Evolutionary conservation across 73 alveolate species (phyloP), one percentile per base, ranked within the genome.

Genomic region (Breviolum minutum): DNA sequence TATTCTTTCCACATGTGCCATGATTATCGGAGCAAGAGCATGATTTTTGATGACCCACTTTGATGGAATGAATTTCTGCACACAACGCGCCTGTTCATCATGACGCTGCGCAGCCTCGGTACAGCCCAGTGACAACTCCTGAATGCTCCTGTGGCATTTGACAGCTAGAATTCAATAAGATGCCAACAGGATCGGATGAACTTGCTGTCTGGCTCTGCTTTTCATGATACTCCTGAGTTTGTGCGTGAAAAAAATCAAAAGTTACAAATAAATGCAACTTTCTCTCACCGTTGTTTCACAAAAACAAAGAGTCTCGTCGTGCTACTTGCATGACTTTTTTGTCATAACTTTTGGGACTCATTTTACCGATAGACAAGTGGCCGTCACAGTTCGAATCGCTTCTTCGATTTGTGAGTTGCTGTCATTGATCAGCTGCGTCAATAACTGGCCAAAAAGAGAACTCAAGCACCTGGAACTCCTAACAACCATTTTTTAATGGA

Each of bases 351-450:
- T 40, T 40, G 54, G 54, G 54, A 40, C 54, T 40, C 0, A 40
- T 40, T 40, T 40, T 40, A 40, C 54, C 54, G 0, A 40, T 40
- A 40, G 54, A 40, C 54, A 40, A 40, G 54, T 40, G 91, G 74
- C 98, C 98, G 74, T 74, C 68, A 92, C 98, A 1, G 98, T 92
- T 73, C 82, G 76, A 68, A 92, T 92, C 3, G 98, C 98, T 80
- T 92, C 98, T 69, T 92, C 98, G 19, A 92, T 76, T 90, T 92
- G 98, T 14, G 98, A 92, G 80, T 92, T 92, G 98, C 98, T 92
- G 98, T 92, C 98, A 27, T 92, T 92, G 91, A 92, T 92, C 89
- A 92, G 98, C 84, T 92, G 98, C 60, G 98, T 92, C 89, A 92
- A 90, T 90, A 92, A 92, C 98, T 92, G 98, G 17, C 79, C 77